Conservation (phyloP, 345 rosid genomes). For the Limnanthes douglasii region DNA sequence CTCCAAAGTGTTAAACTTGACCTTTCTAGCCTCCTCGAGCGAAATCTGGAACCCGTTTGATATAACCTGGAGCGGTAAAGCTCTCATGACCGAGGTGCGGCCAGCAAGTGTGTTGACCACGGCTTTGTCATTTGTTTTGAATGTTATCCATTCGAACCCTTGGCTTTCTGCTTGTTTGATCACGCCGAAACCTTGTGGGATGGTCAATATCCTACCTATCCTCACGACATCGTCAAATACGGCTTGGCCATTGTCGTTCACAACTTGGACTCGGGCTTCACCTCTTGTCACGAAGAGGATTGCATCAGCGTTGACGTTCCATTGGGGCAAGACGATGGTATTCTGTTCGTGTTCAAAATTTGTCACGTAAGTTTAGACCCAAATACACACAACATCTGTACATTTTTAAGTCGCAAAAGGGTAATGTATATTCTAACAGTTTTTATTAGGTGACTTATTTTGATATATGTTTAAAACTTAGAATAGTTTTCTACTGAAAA, state of each 20-base stretch:
- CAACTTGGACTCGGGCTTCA: conserved; percentile 38
- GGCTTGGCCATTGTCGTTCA: conserved; percentile 36
- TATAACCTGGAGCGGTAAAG: conserved; percentile 41
- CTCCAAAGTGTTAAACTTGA: conserved; percentile 36
- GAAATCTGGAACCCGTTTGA: conserved; percentile 31
- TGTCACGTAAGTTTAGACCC: not conserved
- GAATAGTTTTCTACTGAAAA: no score
- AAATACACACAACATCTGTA: no score
- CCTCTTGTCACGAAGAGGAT: conserved; percentile 44
- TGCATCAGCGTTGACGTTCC: conserved; percentile 52
- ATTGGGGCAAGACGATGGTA: conserved; percentile 45
- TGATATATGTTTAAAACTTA: no score
- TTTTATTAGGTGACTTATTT: no score
- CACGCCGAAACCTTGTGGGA: conserved; percentile 56
- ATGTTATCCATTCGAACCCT: conserved; percentile 47
- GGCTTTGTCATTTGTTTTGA: conserved; percentile 57
- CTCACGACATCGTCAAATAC: conserved; percentile 38
- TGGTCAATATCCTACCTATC: conserved; percentile 45
- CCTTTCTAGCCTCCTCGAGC: conserved; percentile 36
- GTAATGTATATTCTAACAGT: not conserved
- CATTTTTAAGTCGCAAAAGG: not conserved
- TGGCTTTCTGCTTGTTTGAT: conserved; percentile 25
- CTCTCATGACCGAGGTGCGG: conserved; percentile 33
- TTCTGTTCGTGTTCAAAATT: conserved; percentile 24
- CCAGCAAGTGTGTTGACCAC: conserved; percentile 39